phyloP scores from a whole-genome alignment of 192 early-diverging fungal species.

The Coemansia sp. region DNA sequence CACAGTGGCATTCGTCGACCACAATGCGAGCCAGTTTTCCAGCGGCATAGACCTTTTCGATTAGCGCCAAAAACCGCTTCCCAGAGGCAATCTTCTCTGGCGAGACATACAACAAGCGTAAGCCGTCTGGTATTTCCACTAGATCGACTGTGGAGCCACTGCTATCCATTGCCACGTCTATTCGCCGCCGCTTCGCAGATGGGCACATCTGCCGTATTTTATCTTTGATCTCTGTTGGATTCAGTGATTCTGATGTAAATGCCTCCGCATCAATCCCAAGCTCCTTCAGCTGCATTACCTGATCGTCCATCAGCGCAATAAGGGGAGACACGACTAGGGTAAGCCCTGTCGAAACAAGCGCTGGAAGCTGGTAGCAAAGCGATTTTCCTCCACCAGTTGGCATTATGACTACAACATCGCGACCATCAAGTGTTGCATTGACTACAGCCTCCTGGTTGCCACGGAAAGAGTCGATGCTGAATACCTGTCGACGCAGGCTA shows the following conservation, averaged over 20 bases:
- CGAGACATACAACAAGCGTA: conserved; percentile 56
- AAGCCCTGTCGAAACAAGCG: conserved; percentile 35
- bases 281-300: conserved; percentile 50
- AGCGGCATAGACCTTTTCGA: conserved; percentile 45
- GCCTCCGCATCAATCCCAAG: conserved; percentile 39
- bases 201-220: conserved; percentile 24
- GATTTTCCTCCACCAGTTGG: conserved; percentile 58
- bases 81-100: conserved; percentile 55
- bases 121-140: conserved; percentile 1
- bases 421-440: conserved; percentile 57
- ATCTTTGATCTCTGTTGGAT: conserved; percentile 34
- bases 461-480: conserved; percentile 50
- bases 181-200: conserved; percentile 14
- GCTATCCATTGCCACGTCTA: not conserved
- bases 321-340: conserved; percentile 59
- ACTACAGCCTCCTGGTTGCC: conserved; percentile 54
- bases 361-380: conserved; percentile 58
- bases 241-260: conserved; percentile 47
- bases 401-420: conserved; percentile 56
- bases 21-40: conserved; percentile 50
- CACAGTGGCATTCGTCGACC: conserved; percentile 60
- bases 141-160: not conserved
- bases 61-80: conserved; percentile 46
- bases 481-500: conserved; percentile 43
- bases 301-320: conserved; percentile 58